Base-by-base conservation (phyloP, 1,284 basidiomycete species). In the Baeospora myosura region DNA sequence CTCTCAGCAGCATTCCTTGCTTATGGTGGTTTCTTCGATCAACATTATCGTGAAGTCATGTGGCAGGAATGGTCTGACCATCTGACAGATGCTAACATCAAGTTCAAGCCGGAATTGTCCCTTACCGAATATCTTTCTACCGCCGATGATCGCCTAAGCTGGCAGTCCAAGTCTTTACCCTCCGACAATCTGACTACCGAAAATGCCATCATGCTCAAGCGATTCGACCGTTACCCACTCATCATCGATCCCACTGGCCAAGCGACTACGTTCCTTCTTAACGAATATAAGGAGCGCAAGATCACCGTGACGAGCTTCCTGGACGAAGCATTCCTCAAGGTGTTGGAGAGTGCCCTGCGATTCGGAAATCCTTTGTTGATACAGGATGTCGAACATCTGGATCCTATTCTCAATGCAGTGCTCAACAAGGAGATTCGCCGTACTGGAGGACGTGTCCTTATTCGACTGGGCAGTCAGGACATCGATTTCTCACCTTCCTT, bases 181-280 rank as follows among this genome's bases (percentile, higher is more conserved):
- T 83, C 91, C 5, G 95, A 99, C 63, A 94, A 89, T 49, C 73
- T 98, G 25, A 97, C 93, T 54, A 92, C 88, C 1, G 96, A 98
- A 65, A 99, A 99, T 59, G 96, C 96, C 7, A 95, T 98, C 66
- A 98, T 96, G 89, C 80, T 99, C 59, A 94, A 96, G 60, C 84
- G 92, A 35, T 98, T 95, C 78, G 93, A 93, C 59, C 89, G 96
- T 12, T 98, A 98, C 61, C 97, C 96, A 2, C 78, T 99, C 41
- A 91, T 99, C 51, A 93, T 99, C 55, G 96, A 99, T 60, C 96
- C 96, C 1, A 98, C 95, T 0, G 96, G 96, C n/a, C 96, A 98
- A 61, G 95, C 96, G 1, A 94, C 92, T 0, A 76, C 81, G 2
- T 99, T 95, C 78, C 66, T 98, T 43, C 73, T 94, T 51, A 95